phyloP scores from a whole-genome alignment of 371 early-diverging fungal species.

The Basidiobolus heterosporus region DNA sequence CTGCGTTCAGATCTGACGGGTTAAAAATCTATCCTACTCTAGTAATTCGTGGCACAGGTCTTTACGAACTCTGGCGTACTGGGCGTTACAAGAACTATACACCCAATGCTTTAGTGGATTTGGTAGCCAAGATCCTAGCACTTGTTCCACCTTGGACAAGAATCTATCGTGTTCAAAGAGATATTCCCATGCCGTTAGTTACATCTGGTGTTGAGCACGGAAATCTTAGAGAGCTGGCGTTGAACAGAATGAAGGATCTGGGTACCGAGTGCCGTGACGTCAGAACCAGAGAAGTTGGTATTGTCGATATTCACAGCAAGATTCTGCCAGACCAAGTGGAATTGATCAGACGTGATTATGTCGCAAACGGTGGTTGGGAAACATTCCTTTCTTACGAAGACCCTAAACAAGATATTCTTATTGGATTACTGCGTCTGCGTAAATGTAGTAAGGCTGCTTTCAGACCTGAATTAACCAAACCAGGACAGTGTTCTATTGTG shows the following conservation, averaged over 20 bases:
- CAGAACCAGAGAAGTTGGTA: constrained; percentile 98
- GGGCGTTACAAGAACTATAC: constrained; percentile 97
- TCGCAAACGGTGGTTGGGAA: constrained; percentile 99
- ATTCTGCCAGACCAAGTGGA: constrained; percentile 90
- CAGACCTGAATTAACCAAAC: constrained; percentile 76
- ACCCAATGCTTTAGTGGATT: constrained; percentile 94
- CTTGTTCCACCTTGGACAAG: constrained; percentile 99
- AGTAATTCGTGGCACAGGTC: constrained; percentile 98
- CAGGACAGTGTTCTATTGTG: constrained; percentile 80
- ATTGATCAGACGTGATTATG: constrained; percentile 96
- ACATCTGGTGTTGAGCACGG: constrained; percentile 99
- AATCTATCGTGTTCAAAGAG: constrained; percentile 97
- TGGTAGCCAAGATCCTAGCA: constrained; percentile 92
- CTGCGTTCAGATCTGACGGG: constrained; percentile 97
- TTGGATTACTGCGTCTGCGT: constrained; percentile 92
- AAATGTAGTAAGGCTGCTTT: constrained; percentile 87
- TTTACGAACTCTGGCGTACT: constrained; percentile 99
- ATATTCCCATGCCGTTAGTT: constrained; percentile 99
- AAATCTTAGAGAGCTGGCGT: constrained; percentile 93
- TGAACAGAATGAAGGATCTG: constrained; percentile 94
- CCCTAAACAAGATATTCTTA: constrained; percentile 93
- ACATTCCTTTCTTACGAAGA: constrained; percentile 99
- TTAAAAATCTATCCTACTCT: constrained; percentile 98
- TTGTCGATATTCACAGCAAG: constrained; percentile 95
- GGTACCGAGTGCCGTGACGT: constrained; percentile 97